A percentile compares a stretch with the other conserved stretches of the same genome.
These are phyloP conservation scores for Clarireedia sp. DNA, from an alignment of 2,329 filamentous ascomycete species.

Conservation along the genomic window DNA sequence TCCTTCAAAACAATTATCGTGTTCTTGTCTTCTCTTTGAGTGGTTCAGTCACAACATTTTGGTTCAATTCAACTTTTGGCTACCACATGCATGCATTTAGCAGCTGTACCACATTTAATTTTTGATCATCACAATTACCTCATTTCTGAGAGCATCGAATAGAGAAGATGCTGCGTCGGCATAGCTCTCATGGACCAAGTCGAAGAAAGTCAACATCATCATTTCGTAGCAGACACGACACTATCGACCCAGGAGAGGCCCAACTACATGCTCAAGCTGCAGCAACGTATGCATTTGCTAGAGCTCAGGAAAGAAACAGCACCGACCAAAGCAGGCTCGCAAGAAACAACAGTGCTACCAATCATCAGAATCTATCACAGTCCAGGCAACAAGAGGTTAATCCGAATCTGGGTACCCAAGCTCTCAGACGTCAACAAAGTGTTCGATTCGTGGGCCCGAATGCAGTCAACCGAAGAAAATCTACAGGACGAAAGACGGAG, in stretches of 20 bases:
- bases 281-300: slow-evolving; percentile 51
- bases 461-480: slow-evolving; percentile 21
- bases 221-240: slow-evolving; percentile 38
- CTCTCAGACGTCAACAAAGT: slow-evolving; percentile 42
- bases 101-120: slow-evolving; percentile 25
- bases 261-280: slow-evolving; percentile 55
- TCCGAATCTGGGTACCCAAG: slow-evolving; percentile 19
- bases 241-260: slow-evolving; percentile 41
- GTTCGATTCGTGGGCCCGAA: slow-evolving; percentile 40
- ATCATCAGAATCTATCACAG: slow-evolving; percentile 7
- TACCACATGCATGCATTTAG: slow-evolving; percentile 22
- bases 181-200: slow-evolving; percentile 39
- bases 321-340: slow-evolving; percentile 28
- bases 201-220: slow-evolving; percentile 49
- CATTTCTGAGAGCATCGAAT: slow-evolving; percentile 17
- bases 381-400: slow-evolving; percentile 16
- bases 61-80: slow-evolving; percentile 25
- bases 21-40: slow-evolving; percentile 8
- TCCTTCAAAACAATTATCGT: slow-evolving; percentile 19
- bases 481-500: slow-evolving; percentile 19
- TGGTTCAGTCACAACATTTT: slow-evolving; percentile 6
- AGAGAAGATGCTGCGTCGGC: slow-evolving; percentile 28
- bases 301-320: slow-evolving; percentile 38
- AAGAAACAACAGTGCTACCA: slow-evolving; percentile 12
- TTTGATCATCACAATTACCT: slow-evolving; percentile 22